A percentile compares a stretch with the other conserved stretches of the same genome.
phyloP scores from a whole-genome alignment of 768 basidiomycete species.

The Naganishia vishniacii region DNA sequence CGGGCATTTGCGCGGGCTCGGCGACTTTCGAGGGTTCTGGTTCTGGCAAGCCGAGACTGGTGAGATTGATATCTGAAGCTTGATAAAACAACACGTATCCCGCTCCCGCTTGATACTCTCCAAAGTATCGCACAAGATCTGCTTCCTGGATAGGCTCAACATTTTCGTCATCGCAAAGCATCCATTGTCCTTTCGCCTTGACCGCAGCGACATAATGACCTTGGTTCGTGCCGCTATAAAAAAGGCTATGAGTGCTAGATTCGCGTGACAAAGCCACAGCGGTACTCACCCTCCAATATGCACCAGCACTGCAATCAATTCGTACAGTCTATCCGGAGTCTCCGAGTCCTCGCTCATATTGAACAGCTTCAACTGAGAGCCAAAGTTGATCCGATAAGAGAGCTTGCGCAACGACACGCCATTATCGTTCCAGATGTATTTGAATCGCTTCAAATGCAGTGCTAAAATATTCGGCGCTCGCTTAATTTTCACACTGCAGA shows the following conservation, averaged over 20 bases:
- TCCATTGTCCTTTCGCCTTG: conserved; percentile 75
- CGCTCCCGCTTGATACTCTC: conserved; percentile 69
- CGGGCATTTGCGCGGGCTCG: neutral
- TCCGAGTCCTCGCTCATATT: conserved; percentile 92
- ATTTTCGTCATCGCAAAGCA: conserved; percentile 91
- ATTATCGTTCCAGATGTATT: conserved; percentile 60
- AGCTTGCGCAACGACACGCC: conserved; percentile 56
- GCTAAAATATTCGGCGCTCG: conserved; percentile 90
- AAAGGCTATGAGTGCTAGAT: conserved; percentile 13
- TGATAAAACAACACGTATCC: conserved; percentile 98
- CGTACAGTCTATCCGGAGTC: conserved; percentile 86
- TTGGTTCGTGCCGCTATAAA: conserved; percentile 83
- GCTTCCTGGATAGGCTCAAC: conserved; percentile 79
- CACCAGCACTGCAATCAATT: conserved; percentile 94
- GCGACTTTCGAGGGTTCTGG: conserved; percentile 8
- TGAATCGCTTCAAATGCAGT: conserved; percentile 95
- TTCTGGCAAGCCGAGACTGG: conserved; percentile 60
- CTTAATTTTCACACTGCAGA: conserved; percentile 92
- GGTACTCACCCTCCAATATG: conserved; percentile 86
- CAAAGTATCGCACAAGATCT: conserved; percentile 90
- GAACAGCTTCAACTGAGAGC: conserved; percentile 86
- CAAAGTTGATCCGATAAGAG: conserved; percentile 93
- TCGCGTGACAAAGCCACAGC: conserved; percentile 20
- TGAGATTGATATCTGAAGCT: conserved; percentile 74
- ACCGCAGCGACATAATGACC: conserved; percentile 97